phyloP scores from a whole-genome alignment of 2,329 filamentous ascomycete genomes.

The Berkeleyomyces rouxiae region DNA sequence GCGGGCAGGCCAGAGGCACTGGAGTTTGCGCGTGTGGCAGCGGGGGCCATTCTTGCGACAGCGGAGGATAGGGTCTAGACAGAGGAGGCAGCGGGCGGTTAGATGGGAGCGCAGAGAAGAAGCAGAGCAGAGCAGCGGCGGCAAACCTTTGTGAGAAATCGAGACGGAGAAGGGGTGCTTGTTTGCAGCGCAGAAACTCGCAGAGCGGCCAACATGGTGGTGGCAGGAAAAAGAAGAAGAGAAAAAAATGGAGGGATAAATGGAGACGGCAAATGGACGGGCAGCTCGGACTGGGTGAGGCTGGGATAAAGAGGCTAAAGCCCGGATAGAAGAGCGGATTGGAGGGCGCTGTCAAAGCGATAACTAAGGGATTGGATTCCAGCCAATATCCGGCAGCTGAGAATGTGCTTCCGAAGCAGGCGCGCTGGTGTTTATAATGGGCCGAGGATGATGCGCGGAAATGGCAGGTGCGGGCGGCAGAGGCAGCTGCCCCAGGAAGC shows the following conservation, averaged over 20 bases:
- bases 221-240: not conserved
- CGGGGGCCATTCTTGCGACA: constrained; percentile 10
- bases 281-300: not conserved
- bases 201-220: constrained; percentile 10
- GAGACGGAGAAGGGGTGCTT: not conserved
- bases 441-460: not conserved
- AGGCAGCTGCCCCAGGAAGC: not conserved
- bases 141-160: not conserved
- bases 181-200: constrained; percentile 5
- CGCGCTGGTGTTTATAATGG: not conserved
- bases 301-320: not conserved
- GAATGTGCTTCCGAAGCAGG: not conserved
- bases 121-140: not conserved
- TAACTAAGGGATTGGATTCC: too few species aligned
- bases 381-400: not conserved
- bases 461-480: not conserved
- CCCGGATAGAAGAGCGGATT: too few species aligned
- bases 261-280: not conserved
- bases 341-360: too few species aligned
- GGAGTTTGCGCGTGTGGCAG: constrained; percentile 15
- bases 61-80: constrained; percentile 1
- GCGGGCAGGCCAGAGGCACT: constrained; percentile 1
- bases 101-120: not conserved
- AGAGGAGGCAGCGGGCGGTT: not conserved
- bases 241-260: constrained; percentile 5